Evolutionary conservation across 2,329 filamentous ascomycete genomes (phyloP), one percentile per base, ranked within the genome.

Genomic region (Aspergillus jensenii): DNA sequence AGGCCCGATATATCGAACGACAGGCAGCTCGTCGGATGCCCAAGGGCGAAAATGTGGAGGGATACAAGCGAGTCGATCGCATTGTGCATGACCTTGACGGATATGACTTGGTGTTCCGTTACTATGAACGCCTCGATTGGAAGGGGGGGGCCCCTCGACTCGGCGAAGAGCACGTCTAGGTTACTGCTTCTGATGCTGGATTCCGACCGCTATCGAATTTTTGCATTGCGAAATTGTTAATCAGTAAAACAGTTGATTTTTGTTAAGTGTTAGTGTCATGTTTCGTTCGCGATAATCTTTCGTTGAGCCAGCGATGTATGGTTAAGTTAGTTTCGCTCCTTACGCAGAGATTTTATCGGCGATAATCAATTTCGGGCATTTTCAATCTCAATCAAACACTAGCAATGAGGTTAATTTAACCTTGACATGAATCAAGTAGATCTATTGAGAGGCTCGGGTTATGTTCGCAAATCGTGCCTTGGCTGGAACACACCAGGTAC

Each of bases 31-130:
- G 81, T 67, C 75, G 78, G 44, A 73, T 72, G 58, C 71, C 76
- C 55, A 82, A 81, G 62, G 89, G 93, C 79, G 93, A 98, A 68
- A 82, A 82, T 51, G 90, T 99, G 65, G 82, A 85, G 60, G 95
- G 95, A 2, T 99, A 99, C 74, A 86, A 89, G 60, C 86, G 95
- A 19, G 85, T 97, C 53, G 95, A 99, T 74, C 89, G 93, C 55
- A 97, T 99, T 65, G 91, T 99, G 51, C 95, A 99, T 75, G 93
- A 98, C 70, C 88, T 99, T 67, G 93, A 99, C 71, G 95, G 96
- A 53, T 99, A 99, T 71, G 93, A 98, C 74, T 82, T 99, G 39
- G 89, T 99, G 46, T 99, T 99, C 79, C 86, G 93, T 59, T 97
- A 96, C 81, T 99, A 96, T 72, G 93, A 98, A 80, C 86, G 91